Percentiles rank a stretch among this genome's conserved stretches.
These are phyloP conservation scores for Blumeria hordei DNA, from an alignment of 2,329 filamentous ascomycete genomes.

Conservation along the genomic window DNA sequence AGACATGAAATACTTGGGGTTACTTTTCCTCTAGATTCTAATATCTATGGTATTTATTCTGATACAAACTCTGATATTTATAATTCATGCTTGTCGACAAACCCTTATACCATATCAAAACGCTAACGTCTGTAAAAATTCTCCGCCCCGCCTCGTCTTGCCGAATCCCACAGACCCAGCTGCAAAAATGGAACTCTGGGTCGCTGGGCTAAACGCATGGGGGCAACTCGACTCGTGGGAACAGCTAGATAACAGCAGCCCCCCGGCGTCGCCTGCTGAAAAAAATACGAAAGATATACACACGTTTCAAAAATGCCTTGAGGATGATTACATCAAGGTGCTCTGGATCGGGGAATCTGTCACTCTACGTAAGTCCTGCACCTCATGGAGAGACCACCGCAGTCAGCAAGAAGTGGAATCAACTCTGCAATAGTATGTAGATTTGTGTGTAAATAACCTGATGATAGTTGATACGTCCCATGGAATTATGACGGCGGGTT, in stretches of 20 bases:
- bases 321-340: constrained; percentile 15
- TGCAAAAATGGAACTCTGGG: constrained; percentile 24
- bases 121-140: too few relatives aligned
- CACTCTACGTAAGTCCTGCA: constrained; percentile 21
- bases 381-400: too few relatives aligned
- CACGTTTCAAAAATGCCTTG: constrained; percentile 21
- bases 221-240: constrained; percentile 22
- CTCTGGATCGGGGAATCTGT: constrained; percentile 19
- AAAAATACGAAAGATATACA: constrained; percentile 18
- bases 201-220: constrained; percentile 34
- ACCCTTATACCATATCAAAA: too few relatives aligned
- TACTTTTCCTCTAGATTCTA: too few relatives aligned
- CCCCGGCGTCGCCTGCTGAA: background rate
- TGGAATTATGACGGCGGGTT: constrained; percentile 9
- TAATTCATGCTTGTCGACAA: too few relatives aligned
- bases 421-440: too few relatives aligned
- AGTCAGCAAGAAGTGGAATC: too few relatives aligned
- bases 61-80: too few relatives aligned
- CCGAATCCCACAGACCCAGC: too few relatives aligned
- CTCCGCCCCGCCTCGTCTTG: too few relatives aligned
- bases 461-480: background rate
- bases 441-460: background rate
- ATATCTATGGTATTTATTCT: too few relatives aligned
- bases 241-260: constrained; percentile 15
- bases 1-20: too few relatives aligned